Base-by-base conservation (phyloP, 495 filamentous ascomycete genomes). In the Penicillium alfredii region DNA sequence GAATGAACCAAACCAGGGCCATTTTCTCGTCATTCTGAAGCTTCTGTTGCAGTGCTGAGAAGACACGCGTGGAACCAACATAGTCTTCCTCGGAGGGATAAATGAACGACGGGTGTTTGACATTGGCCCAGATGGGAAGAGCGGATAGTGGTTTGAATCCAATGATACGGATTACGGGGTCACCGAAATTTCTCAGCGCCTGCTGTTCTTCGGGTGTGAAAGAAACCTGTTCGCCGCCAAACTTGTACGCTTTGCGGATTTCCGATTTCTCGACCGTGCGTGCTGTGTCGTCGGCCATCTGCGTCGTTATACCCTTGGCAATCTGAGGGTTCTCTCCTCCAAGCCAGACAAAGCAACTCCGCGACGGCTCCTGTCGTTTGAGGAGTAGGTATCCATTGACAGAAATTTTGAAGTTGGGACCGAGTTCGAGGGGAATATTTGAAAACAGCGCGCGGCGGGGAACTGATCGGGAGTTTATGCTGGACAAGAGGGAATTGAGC, bases 61-160 rank as follows among this genome's bases (percentile, higher is more conserved):
- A 99, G 4, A 94, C 88, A 4, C 93, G 80, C 1, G 88, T 90
- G 1, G 87, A 94, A 14, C 93, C 93, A 16, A 97, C 70, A 42
- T 77, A 93, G 35, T 86, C 80, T 38, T 87, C 81, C 53, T 99
- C 93, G 10, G 85, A 88, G 1, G 93, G 92, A 58, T 94, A 99
- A 46, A 97, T 86, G 66, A 95, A 97, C 9, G 78, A 82, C 5
- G 88, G 82, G 33, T 86, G 86, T 54, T 82, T 86, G 22, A 83
- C 65, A 26, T 86, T 88, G 3, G 90, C 86, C 86, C 92, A 94
- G 34, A 85, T 72, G 4, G 82, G 84, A 2, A 96, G 68, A 47
- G 78, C 68, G 6, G 76, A 75, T 11, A 82, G 61, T 4, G 84
- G 78, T 53, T 95, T 99, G 72, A 99, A 99, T 3, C 93, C 93